phyloP scores from a whole-genome alignment of 2,329 filamentous ascomycete genomes.

The Claviceps lovelessii region DNA sequence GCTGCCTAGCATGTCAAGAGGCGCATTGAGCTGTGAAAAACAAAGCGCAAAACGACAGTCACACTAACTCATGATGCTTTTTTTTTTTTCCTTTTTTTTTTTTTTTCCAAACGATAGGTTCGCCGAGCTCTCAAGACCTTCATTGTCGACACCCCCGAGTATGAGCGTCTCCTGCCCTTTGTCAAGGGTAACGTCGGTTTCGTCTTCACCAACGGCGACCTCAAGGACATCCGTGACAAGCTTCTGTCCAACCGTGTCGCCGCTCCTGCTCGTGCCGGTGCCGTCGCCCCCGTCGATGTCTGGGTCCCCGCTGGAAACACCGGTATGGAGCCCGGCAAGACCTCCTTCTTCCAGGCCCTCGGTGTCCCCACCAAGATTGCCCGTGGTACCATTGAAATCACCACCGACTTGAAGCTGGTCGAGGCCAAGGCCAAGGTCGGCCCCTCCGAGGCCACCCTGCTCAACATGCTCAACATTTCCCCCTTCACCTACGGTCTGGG shows the following conservation, averaged over 20 bases:
- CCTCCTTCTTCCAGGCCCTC: slow-evolving; percentile 99
- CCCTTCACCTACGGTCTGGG: slow-evolving; percentile 99
- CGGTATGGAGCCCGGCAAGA: slow-evolving; percentile 99
- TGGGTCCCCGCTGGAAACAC: slow-evolving; percentile 97
- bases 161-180: slow-evolving; percentile 90
- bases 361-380: slow-evolving; percentile 99
- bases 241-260: slow-evolving; percentile 95
- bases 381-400: slow-evolving; percentile 99
- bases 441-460: slow-evolving; percentile 92
- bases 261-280: slow-evolving; percentile 94
- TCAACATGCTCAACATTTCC: slow-evolving; percentile 99
- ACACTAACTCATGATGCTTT: not conserved
- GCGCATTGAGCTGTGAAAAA: not conserved
- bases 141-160: slow-evolving; percentile 79
- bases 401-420: slow-evolving; percentile 91
- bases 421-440: slow-evolving; percentile 89
- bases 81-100: not conserved
- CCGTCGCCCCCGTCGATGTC: slow-evolving; percentile 83
- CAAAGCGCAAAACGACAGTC: not conserved
- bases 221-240: slow-evolving; percentile 86
- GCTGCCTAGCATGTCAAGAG: not conserved
- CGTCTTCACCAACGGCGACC: slow-evolving; percentile 97
- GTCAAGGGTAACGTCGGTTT: slow-evolving; percentile 98
- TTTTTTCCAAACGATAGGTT: slow-evolving; percentile 41
- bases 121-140: slow-evolving; percentile 97